Conservation (phyloP, 768 basidiomycete species). For the Crepidotus variabilis region DNA sequence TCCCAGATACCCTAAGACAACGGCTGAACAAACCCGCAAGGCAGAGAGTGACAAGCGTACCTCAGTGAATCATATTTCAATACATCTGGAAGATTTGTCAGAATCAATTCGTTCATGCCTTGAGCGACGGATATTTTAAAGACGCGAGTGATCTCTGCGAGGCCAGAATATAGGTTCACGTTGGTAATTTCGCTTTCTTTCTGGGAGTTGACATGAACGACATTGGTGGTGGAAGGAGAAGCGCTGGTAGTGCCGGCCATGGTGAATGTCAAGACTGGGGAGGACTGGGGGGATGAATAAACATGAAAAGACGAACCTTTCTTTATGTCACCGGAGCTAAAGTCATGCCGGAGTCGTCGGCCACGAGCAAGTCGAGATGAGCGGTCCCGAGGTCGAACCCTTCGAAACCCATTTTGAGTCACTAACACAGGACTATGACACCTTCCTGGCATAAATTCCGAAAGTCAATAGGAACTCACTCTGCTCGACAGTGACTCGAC, state of each 20-base stretch:
- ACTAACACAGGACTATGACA: no score
- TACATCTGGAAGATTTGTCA: slow-evolving; percentile 26
- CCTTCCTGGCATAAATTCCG: no score
- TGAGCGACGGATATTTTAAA: slow-evolving; percentile 22
- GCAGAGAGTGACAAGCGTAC: slow-evolving; percentile 6
- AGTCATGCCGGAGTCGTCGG: no score
- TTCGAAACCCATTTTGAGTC: no score
- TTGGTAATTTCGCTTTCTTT: slow-evolving; percentile 27
- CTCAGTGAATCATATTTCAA: slow-evolving; percentile 26
- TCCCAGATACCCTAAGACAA: slow-evolving; percentile 33
- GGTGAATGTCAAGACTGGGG: not conserved
- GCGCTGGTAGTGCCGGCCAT: not conserved
- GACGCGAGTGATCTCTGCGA: slow-evolving; percentile 30
- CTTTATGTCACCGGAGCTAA: no score
- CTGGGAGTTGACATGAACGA: slow-evolving; percentile 1
- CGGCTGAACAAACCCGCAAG: not conserved
- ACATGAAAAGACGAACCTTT: no score
- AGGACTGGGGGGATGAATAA: no score
- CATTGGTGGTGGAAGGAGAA: not conserved
- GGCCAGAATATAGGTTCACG: slow-evolving; percentile 30
- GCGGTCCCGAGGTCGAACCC: no score
- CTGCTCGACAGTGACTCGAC: no score
- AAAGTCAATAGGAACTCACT: no score
- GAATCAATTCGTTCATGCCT: slow-evolving; percentile 29
- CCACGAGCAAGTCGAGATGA: no score